These are phyloP conservation scores for Vanilla planifolia DNA, from an alignment of 106 monocot genomes.

Conservation along the genomic window DNA sequence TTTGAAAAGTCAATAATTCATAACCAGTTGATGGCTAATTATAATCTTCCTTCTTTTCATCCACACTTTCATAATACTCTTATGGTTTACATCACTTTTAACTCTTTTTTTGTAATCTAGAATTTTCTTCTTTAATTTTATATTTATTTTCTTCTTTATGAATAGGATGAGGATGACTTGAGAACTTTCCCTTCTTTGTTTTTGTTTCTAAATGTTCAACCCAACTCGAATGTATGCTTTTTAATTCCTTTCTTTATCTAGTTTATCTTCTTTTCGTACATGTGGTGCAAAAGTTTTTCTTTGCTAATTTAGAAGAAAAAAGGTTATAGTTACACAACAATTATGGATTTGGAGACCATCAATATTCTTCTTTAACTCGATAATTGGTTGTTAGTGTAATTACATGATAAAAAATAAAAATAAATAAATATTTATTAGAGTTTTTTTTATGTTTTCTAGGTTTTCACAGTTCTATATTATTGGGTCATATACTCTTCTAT, in stretches of 20 bases:
- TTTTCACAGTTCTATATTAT: neutral
- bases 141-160: neutral
- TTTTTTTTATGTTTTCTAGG: neutral
- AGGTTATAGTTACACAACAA: neutral
- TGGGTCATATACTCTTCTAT: neutral
- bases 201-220: slow-evolving; percentile 13
- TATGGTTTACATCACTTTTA: slow-evolving; percentile 17
- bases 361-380: neutral
- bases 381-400: neutral
- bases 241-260: neutral
- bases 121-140: neutral
- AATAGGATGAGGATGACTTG: slow-evolving; percentile 27
- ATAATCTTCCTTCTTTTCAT: slow-evolving; percentile 10
- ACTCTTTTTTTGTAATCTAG: neutral
- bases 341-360: neutral
- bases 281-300: neutral
- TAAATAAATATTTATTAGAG: neutral
- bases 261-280: neutral
- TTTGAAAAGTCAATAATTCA: slow-evolving; percentile 68
- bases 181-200: slow-evolving; percentile 20
- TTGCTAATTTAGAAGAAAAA: slow-evolving; percentile 21
- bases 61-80: slow-evolving; percentile 9
- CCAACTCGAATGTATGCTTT: slow-evolving; percentile 23
- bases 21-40: slow-evolving; percentile 39
- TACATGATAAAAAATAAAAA: neutral